Percentiles rank a stretch among this genome's conserved stretches.
Conservation (phyloP, 2,329 filamentous ascomycete genomes). For the Talaromyces islandicus region DNA sequence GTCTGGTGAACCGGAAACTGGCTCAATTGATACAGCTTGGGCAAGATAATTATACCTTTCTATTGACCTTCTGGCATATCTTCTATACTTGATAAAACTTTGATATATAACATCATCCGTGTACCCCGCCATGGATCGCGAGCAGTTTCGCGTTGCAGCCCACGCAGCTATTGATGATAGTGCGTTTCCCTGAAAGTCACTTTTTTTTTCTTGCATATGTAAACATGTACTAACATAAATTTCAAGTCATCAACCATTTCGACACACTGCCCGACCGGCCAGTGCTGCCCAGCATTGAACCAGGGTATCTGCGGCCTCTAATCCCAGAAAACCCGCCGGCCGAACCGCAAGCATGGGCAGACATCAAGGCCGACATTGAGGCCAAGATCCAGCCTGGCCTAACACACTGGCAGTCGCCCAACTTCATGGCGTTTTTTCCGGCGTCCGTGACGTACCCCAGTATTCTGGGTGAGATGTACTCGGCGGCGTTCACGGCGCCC, state of each 20-base stretch:
- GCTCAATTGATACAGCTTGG: neutral
- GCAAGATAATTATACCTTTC: neutral
- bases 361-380: conserved; percentile 79
- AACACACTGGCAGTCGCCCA: conserved; percentile 90
- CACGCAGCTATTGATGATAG: conserved; percentile 77
- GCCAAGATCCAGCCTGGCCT: conserved; percentile 83
- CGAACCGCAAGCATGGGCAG: conserved; percentile 65
- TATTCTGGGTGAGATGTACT: conserved; percentile 90
- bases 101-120: neutral
- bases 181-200: conserved; percentile 37
- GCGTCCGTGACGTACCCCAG: conserved; percentile 73
- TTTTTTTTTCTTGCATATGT: too few relatives aligned
- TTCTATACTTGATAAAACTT: neutral
- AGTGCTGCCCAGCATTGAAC: conserved; percentile 71
- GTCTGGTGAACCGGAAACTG: neutral
- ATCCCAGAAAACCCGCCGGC: conserved; percentile 64
- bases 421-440: conserved; percentile 95
- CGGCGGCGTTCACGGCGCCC: conserved; percentile 77
- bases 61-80: neutral
- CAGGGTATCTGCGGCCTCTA: conserved; percentile 77
- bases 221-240: neutral
- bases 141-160: conserved; percentile 71
- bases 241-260: conserved; percentile 74
- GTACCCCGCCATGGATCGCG: conserved; percentile 59
- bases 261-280: conserved; percentile 63